Conservation (phyloP, 2,329 filamentous ascomycete genomes). For the Chaetomium strumarium region DNA sequence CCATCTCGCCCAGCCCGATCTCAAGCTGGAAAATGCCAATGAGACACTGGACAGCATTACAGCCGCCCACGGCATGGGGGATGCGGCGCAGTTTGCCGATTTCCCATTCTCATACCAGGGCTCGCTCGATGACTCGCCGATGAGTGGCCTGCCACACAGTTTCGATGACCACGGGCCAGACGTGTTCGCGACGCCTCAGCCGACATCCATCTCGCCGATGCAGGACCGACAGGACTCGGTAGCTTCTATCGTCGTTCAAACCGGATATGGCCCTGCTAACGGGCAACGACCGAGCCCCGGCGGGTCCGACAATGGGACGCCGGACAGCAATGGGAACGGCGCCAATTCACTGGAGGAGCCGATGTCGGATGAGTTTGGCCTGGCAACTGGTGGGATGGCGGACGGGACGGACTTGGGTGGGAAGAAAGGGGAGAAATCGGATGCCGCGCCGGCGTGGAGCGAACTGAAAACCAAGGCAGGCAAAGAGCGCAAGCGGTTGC, state of each 20-base stretch:
- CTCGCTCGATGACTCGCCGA: constrained; percentile 37
- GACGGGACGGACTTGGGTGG: constrained; percentile 50
- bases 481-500: constrained; percentile 89
- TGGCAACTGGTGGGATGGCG: constrained; percentile 39
- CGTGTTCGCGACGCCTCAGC: constrained; percentile 29
- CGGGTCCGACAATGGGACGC: constrained; percentile 41
- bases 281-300: constrained; percentile 31
- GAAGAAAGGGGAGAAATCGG: constrained; percentile 54
- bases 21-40: constrained; percentile 33
- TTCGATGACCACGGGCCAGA: constrained; percentile 31
- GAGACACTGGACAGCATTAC: constrained; percentile 30
- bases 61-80: constrained; percentile 35
- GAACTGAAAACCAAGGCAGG: constrained; percentile 87
- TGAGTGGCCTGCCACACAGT: constrained; percentile 36
- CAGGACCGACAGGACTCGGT: constrained; percentile 34
- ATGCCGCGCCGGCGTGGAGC: constrained; percentile 64
- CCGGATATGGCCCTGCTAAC: constrained; percentile 29
- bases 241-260: constrained; percentile 33
- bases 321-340: constrained; percentile 38
- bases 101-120: constrained; percentile 48
- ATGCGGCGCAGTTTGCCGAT: constrained; percentile 45
- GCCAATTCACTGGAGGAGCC: constrained; percentile 48
- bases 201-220: constrained; percentile 33
- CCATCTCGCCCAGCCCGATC: constrained; percentile 29
- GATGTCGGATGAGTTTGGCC: constrained; percentile 53